Base-by-base conservation (phyloP, 208 protist genomes). In the Leishmania arabica region DNA sequence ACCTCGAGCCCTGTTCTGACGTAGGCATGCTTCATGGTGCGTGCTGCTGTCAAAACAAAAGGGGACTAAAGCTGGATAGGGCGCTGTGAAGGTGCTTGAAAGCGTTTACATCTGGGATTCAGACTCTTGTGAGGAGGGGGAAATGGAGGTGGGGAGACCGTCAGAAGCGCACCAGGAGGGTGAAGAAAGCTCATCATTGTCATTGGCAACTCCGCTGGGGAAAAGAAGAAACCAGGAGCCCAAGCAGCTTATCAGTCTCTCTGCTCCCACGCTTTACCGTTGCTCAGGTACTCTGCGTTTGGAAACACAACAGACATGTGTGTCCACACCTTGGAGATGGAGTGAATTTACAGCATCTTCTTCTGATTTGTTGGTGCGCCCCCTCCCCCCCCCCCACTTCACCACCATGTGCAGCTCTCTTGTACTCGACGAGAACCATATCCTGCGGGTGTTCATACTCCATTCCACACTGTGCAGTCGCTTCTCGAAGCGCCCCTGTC, bases 21-120 rank as follows among this genome's bases (percentile, higher is more conserved):
- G 79, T 90, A 89, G 24, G 54, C 69, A 69, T 89, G 86, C 77
- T 92, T 85, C 86, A 90, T 89, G 45, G 49, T 53, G 1, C 11
- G 68, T 51, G 45, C 54, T 53, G 11, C 24, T 49, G 27, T 11
- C 21, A 58, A 9, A 51, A 27, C 45, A 47, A 40, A 56, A 51
- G 17, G n/a, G 70, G 40, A 4, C 24, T 27, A 19, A 54, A 24
- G 68, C 21, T 51, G 15, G 4, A 31, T 11, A 31, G 1, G 45
- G 40, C 51, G 17, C 34, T 19, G 3, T n/a, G 24, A 45, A 68
- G 62, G 62, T 19, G 0, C 11, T 53, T 73, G 5, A 73, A 65
- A 64, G 34, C 19, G 24, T 21, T 74, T 34, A 19, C 1, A 11
- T 40, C 31, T 47, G 49, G 3, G 15, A 7, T n/a, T 53, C 15